Evolutionary conservation across 2,329 filamentous ascomycete genomes (phyloP).

Genomic region (Apiospora koreana): DNA sequence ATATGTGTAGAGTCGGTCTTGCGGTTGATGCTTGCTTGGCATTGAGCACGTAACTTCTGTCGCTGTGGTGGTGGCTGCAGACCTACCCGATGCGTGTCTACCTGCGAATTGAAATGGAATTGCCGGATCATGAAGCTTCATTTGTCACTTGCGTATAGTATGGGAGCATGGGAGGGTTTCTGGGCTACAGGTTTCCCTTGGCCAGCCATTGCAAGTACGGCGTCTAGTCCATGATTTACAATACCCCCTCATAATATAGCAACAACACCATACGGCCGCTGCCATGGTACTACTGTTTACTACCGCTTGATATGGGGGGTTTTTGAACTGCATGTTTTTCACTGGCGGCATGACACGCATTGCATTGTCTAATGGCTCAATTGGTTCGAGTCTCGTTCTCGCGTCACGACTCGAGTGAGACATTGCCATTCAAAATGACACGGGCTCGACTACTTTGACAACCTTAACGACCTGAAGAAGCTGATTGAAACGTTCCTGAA

Average conservation of each 20-base stretch:
- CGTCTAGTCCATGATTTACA: slow-evolving; percentile 5
- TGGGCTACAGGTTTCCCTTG: slow-evolving; percentile 5
- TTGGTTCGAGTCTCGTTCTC: background rate
- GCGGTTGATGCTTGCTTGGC: slow-evolving; percentile 87
- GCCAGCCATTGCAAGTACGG: slow-evolving; percentile 5
- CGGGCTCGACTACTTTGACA: background rate
- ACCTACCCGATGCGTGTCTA: background rate
- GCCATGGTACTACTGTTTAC: background rate
- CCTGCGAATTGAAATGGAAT: background rate
- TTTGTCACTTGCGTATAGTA: slow-evolving; percentile 1
- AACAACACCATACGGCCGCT: background rate
- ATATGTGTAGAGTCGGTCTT: slow-evolving; percentile 65
- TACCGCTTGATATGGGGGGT: background rate
- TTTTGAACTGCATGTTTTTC: slow-evolving; percentile 2
- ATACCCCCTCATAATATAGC: slow-evolving; percentile 1
- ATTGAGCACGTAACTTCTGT: slow-evolving; percentile 47
- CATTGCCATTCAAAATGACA: background rate
- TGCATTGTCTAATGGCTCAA: no score
- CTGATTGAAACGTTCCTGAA: background rate
- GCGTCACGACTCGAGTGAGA: background rate
- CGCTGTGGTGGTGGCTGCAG: background rate
- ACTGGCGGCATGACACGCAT: background rate
- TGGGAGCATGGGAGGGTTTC: background rate
- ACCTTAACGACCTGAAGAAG: background rate
- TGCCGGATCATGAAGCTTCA: background rate